Evolutionary conservation across 1,284 basidiomycete genomes (phyloP).

Genomic region (Moniliophthora roreri): DNA sequence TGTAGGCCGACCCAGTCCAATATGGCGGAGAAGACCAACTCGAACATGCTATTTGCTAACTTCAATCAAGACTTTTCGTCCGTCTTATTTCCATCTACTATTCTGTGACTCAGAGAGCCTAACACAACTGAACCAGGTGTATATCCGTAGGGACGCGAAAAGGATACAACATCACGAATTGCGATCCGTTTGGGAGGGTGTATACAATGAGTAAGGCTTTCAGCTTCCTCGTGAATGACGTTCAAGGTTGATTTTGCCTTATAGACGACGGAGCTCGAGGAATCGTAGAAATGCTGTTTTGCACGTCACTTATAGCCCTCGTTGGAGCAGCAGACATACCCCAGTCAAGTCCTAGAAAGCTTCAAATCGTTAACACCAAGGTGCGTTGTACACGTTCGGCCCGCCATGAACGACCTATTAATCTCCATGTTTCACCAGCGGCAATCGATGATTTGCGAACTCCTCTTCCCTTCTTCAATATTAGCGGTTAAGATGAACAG

Average conservation of each 20-base stretch:
- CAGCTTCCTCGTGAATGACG: background rate
- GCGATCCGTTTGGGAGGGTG: slow-evolving; percentile 95
- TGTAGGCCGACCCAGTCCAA: background rate
- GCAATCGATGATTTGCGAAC: slow-evolving; percentile 98
- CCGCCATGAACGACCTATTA: background rate
- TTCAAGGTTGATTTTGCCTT: slow-evolving; percentile 6
- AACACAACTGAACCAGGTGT: slow-evolving; percentile 60
- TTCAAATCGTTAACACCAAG: slow-evolving; percentile 99
- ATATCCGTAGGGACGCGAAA: slow-evolving; percentile 93
- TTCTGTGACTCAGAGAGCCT: background rate
- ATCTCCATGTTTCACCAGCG: slow-evolving; percentile 71
- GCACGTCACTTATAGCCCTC: slow-evolving; percentile 94
- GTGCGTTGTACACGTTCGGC: slow-evolving; percentile 37
- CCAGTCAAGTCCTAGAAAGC: slow-evolving; percentile 83
- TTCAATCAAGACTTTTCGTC: slow-evolving; percentile 87
- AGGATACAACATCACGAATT: slow-evolving; percentile 97
- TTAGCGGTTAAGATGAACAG: slow-evolving; percentile 96
- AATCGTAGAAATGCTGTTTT: slow-evolving; percentile 99
- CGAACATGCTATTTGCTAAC: slow-evolving; percentile 79
- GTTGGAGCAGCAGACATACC: slow-evolving; percentile 93
- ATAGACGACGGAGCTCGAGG: slow-evolving; percentile 89
- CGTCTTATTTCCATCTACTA: slow-evolving; percentile 33
- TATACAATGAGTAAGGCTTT: slow-evolving; percentile 87
- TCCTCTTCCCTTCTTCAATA: slow-evolving; percentile 97
- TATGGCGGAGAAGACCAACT: slow-evolving; percentile 14